Evolutionary conservation across 164 flowering plant genomes (phyloP), one percentile per base, ranked within the genome.

Genomic region (Pachysandra terminalis): DNA sequence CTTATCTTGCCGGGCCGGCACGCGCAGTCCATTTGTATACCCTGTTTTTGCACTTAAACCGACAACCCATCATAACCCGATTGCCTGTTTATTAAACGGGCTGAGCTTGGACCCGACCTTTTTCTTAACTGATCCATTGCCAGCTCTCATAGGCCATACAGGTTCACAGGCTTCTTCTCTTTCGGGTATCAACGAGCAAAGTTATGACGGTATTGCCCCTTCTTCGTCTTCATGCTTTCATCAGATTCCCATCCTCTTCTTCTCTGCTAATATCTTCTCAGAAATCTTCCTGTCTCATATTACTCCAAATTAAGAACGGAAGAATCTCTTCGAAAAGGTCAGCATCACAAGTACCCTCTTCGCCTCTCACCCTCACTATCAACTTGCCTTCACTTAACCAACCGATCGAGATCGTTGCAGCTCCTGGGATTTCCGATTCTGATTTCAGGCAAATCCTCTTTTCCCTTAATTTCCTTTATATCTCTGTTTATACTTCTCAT

Each of bases 371-470:
- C 37, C 86, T 76, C 71, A 73, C 82, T 40, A 74, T 92, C 74
- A 68, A 73, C 35, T 71, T 93, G 63, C 81, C 88, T 26, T 40
- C 77, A 74, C 81, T 52, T 70, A 79, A 67, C 41, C 75, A 75
- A 45, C 81, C 89, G 51, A 85, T 93, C 24, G 74, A 76, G 21
- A 63, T 93, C 65, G 78, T 80, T 0, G 93, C 98, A 22, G 87
- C 86, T 1, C 82, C 86, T 8, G 93, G 90, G 0, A 65, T 93
- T 62, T 79, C 93, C 22, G 76, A 78, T 17, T 60, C 89, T n/a
- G 85, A 90, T 9, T 93, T 93, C 87, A 85, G 91, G 98, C 58
- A 28, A 72, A 57, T 59, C 61, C 9, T 25, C 15, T 59, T 32
- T 51, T 17, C 52, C 21, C n/a, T n/a, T n/a, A n/a, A n/a, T n/a